Evolutionary conservation across 2,329 filamentous ascomycete species (phyloP).

Genomic region (Ceratocystiopsis brevicomis): DNA sequence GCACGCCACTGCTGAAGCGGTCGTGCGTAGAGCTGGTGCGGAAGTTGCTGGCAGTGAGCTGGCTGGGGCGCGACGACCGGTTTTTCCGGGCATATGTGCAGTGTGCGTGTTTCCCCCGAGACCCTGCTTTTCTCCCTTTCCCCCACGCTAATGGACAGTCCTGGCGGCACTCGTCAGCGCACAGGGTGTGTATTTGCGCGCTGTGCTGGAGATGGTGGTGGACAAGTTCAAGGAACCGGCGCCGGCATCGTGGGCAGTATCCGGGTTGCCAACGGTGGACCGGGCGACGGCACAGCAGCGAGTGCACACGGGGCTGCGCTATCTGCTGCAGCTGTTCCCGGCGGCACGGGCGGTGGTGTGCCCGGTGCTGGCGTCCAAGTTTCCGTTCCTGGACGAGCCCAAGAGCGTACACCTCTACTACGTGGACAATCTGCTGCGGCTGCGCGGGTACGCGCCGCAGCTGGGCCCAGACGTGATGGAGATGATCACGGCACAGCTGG

Average conservation of each 20-base stretch:
- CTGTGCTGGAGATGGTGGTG: conserved; percentile 43
- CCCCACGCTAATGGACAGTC: conserved; percentile 24
- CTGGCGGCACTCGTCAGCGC: conserved; percentile 59
- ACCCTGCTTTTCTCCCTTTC: neutral
- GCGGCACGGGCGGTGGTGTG: conserved; percentile 55
- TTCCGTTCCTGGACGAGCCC: conserved; percentile 60
- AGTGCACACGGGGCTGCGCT: conserved; percentile 56
- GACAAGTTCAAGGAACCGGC: conserved; percentile 47
- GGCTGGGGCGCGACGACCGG: conserved; percentile 43
- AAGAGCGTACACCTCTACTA: conserved; percentile 72
- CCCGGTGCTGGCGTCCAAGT: conserved; percentile 45
- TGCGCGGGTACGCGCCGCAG: conserved; percentile 61
- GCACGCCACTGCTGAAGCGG: conserved; percentile 39
- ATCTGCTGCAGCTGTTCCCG: conserved; percentile 64
- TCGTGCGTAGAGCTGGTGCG: conserved; percentile 40
- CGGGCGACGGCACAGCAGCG: conserved; percentile 49
- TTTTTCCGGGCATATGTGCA: conserved; percentile 43
- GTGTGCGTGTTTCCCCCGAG: conserved; percentile 1
- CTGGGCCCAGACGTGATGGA: conserved; percentile 65
- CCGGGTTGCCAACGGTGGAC: conserved; percentile 38
- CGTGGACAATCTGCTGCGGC: conserved; percentile 60
- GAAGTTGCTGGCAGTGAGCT: conserved; percentile 39
- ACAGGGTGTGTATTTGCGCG: conserved; percentile 46
- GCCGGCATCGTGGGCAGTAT: conserved; percentile 26
- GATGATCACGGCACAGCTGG: conserved; percentile 65